Evolutionary conservation across 768 basidiomycete genomes (phyloP).

Genomic region (Mycena kentingensis): DNA sequence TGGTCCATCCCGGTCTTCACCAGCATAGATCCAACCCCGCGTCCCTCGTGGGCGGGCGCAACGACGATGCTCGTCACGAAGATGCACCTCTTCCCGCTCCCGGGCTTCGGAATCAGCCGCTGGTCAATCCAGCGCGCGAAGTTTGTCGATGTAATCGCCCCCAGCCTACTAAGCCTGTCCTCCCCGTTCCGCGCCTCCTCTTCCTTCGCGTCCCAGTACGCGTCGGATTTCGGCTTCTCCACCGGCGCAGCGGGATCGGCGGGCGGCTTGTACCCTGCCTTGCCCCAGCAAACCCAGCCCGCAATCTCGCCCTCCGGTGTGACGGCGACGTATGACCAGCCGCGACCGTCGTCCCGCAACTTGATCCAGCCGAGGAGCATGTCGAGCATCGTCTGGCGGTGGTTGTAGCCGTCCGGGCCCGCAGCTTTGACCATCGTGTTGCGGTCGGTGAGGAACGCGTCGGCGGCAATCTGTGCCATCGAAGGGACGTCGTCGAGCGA

Average conservation of each 20-base stretch:
- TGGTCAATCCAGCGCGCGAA: slow-evolving; percentile 2
- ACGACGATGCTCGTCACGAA: not conserved
- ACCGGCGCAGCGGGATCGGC: not conserved
- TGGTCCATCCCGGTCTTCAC: slow-evolving; percentile 3
- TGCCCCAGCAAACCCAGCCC: slow-evolving; percentile 3
- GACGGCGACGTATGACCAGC: slow-evolving; percentile 3
- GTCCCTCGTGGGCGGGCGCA: not conserved
- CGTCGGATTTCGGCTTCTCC: too few relatives aligned
- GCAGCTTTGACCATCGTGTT: slow-evolving; percentile 7
- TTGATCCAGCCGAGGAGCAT: not conserved
- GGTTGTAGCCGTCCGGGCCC: slow-evolving; percentile 2
- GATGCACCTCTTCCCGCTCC: not conserved
- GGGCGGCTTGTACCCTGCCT: not conserved
- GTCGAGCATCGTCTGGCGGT: not conserved
- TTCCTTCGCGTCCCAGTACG: not conserved
- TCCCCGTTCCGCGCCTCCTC: not conserved
- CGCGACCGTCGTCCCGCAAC: too few relatives aligned
- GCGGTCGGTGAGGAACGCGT: slow-evolving; percentile 1
- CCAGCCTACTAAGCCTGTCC: not conserved
- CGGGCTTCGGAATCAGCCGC: not conserved
- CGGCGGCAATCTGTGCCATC: not conserved
- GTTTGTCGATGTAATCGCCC: not conserved
- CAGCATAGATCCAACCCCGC: not conserved
- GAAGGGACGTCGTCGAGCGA: not conserved
- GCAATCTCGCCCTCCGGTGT: not conserved